These are phyloP conservation scores for Heterotrichella gracilis DNA, from an alignment of 352 stramenopile species.

Conservation along the genomic window DNA sequence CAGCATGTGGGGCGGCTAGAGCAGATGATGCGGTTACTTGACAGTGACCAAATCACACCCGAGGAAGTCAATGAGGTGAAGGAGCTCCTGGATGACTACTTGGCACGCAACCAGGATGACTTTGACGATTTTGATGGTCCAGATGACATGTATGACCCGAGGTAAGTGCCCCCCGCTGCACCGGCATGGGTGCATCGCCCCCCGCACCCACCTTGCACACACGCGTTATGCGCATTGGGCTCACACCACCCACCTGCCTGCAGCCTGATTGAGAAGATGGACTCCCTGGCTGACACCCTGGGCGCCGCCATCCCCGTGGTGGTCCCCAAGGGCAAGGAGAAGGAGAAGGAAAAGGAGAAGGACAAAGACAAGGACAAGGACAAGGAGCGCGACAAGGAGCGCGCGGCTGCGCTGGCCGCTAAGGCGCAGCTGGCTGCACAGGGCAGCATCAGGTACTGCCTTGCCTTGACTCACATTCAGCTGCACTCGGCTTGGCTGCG, in stretches of 20 bases:
- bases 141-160: too few relatives aligned
- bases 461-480: too few relatives aligned
- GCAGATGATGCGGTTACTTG: slow-evolving; percentile 75
- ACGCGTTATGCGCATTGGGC: background rate
- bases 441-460: too few relatives aligned
- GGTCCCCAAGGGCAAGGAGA: slow-evolving; percentile 19
- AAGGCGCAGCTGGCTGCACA: too few relatives aligned
- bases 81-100: slow-evolving; percentile 88
- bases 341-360: slow-evolving; percentile 19
- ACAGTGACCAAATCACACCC: slow-evolving; percentile 64
- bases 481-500: too few relatives aligned
- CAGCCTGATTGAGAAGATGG: slow-evolving; percentile 19
- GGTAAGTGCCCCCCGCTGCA: too few relatives aligned
- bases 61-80: slow-evolving; percentile 65
- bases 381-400: slow-evolving; percentile 23
- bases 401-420: too few relatives aligned
- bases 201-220: too few relatives aligned
- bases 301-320: too few relatives aligned
- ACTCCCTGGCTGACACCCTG: too few relatives aligned
- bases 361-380: slow-evolving; percentile 14
- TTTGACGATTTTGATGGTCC: too few relatives aligned
- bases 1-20: slow-evolving; percentile 87
- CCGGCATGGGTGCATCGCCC: too few relatives aligned
- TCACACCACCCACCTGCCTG: background rate
- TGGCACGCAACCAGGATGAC: slow-evolving; percentile 35